Base-by-base conservation (phyloP, 2,329 filamentous ascomycete species). In the Exophiala oligosperma region DNA sequence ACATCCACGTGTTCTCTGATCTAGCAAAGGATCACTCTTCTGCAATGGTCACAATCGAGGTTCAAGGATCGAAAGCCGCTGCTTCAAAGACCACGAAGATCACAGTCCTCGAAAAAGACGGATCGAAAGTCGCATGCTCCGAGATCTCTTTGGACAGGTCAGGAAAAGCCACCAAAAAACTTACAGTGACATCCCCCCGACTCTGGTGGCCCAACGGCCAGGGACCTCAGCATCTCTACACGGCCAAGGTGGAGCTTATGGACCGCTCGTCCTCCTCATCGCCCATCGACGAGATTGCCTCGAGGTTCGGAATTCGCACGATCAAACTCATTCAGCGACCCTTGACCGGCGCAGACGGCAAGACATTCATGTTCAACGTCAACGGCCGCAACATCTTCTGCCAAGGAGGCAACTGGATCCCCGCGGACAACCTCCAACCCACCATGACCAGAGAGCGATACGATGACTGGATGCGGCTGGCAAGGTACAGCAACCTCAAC, bases 301-400 rank as follows among this genome's bases (percentile, higher is more conserved):
- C 44, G 21, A 32, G 51, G 56, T 17, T 84, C 26, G 84, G 84
- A 1, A 79, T 87, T 60, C 77, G 85, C 24, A 79, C 77, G 44
- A 78, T 74, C 0, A 68, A 76, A 52, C 65, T 80, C 1, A 54
- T 77, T 9, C 75, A 75, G 59, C 17, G 4, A 7, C 6, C 6
- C 17, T 63, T 74, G 44, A 4, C 4, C 4, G 28, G 28, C 28
- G 63, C 72, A 56, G 76, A 76, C 67, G 85, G 86, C 52, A 85
- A 87, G 65, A 81, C 80, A 2, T 87, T 88, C 68, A 81, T 80
- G 64, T 86, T 87, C 67, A 79, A 84, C 37, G 78, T 89, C 62
- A 89, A 89, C 64, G 83, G 83, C 2, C 73, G 86, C 52, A 79
- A 87, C 71, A 79, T 86, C 3, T 87, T 99, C 68, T 85, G 82